phyloP scores from a whole-genome alignment of 2,329 filamentous ascomycete species.

The Hypoxylon sp. region DNA sequence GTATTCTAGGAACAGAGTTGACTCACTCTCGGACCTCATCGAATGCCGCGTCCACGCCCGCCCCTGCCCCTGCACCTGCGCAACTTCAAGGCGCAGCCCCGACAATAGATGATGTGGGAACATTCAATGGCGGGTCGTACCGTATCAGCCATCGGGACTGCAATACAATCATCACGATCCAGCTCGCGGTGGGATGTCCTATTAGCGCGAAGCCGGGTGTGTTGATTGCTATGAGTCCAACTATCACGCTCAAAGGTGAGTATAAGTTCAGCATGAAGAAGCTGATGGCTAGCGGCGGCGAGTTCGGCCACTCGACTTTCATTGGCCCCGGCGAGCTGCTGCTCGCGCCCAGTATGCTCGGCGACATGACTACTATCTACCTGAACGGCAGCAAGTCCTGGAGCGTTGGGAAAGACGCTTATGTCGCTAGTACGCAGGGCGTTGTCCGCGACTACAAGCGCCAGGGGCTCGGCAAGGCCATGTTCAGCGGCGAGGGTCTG shows the following conservation, averaged over 20 bases:
- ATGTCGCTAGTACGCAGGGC: slow-evolving; percentile 88
- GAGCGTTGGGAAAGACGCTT: slow-evolving; percentile 89
- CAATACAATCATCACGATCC: slow-evolving; percentile 90
- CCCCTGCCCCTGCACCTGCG: slow-evolving; percentile 44
- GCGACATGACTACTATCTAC: slow-evolving; percentile 87
- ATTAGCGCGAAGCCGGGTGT: slow-evolving; percentile 84
- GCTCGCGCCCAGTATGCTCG: slow-evolving; percentile 83
- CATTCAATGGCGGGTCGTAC: slow-evolving; percentile 96
- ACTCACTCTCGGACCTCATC: slow-evolving; percentile 42
- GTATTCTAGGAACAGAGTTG: slow-evolving; percentile 38
- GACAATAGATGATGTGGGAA: slow-evolving; percentile 88
- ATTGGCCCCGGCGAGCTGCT: slow-evolving; percentile 93
- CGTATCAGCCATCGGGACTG: slow-evolving; percentile 92
- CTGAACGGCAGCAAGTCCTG: slow-evolving; percentile 81
- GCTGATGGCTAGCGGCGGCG: slow-evolving; percentile 84
- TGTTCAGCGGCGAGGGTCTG: slow-evolving; percentile 93
- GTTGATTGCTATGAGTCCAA: slow-evolving; percentile 96
- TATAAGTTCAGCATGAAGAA: slow-evolving; percentile 94
- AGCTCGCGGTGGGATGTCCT: slow-evolving; percentile 90
- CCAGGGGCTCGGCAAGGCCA: slow-evolving; percentile 88
- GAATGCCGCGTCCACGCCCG: slow-evolving; percentile 39
- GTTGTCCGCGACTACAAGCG: slow-evolving; percentile 89
- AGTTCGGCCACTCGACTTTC: slow-evolving; percentile 83
- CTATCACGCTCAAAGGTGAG: slow-evolving; percentile 84
- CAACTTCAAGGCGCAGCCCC: slow-evolving; percentile 76